phyloP scores from a whole-genome alignment of 1,139 yeast species.

The Pichia sp. region DNA sequence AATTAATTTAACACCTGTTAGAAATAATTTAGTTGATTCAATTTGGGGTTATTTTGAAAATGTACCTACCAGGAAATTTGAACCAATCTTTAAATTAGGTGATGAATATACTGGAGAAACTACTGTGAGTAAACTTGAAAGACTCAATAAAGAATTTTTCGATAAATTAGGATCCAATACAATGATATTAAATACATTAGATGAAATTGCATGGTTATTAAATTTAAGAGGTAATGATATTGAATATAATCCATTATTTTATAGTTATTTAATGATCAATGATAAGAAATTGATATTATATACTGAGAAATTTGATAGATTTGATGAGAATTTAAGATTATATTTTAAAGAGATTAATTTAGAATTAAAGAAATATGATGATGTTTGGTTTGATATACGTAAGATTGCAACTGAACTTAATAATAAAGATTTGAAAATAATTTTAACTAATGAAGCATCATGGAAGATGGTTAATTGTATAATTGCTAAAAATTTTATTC shows the following conservation, averaged over 20 bases:
- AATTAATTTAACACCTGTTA: slow-evolving; percentile 55
- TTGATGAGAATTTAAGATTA: slow-evolving; percentile 24
- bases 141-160: slow-evolving; percentile 38
- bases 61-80: slow-evolving; percentile 40
- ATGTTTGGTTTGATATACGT: slow-evolving; percentile 48
- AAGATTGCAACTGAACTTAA: slow-evolving; percentile 38
- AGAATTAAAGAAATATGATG: slow-evolving; percentile 43
- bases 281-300: slow-evolving; percentile 48
- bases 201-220: slow-evolving; percentile 89
- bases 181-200: slow-evolving; percentile 65
- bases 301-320: slow-evolving; percentile 38
- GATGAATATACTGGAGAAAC: slow-evolving; percentile 36
- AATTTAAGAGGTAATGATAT: slow-evolving; percentile 83
- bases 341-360: slow-evolving; percentile 37
- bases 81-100: slow-evolving; percentile 40
- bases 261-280: slow-evolving; percentile 62
- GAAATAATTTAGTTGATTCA: slow-evolving; percentile 62
- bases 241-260: slow-evolving; percentile 87
- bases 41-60: slow-evolving; percentile 60
- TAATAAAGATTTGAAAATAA: slow-evolving; percentile 35
- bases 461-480: slow-evolving; percentile 70
- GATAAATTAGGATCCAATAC: slow-evolving; percentile 31
- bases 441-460: slow-evolving; percentile 61
- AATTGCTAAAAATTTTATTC: slow-evolving; percentile 33
- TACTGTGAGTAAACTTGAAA: slow-evolving; percentile 36